Evolutionary conservation across 371 early-diverging fungal species (phyloP), one percentile per base, ranked within the genome.

Genomic region (Rhizomucor pusillus): DNA sequence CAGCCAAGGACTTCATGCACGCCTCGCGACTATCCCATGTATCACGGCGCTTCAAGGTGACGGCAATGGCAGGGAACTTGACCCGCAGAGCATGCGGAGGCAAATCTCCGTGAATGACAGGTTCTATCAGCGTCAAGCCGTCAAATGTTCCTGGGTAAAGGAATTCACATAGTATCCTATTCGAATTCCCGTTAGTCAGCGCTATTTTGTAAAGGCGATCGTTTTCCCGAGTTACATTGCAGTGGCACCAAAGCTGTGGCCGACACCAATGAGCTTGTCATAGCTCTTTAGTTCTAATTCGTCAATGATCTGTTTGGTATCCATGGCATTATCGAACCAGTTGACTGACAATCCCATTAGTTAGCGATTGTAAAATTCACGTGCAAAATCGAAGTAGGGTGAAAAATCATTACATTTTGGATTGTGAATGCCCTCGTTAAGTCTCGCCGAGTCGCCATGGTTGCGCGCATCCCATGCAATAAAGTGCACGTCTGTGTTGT

Each of bases 161-260:
- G 35, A 54, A 66, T 48, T 75, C 73, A 9, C 50, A 51, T n/a
- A 75, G 19, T 5, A 75, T 47, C 62, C 70, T 72, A 41, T 10
- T 4, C 14, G 41, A 41, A 5, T 29, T 29, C 29, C 29, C 7
- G 3, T 29, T 29, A 29, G 29, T 29, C 29, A 29, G 29, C n/a
- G n/a, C 29, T 7, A 29, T 7, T 29, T 29, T n/a, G n/a, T n/a
- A n/a, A n/a, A n/a, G n/a, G n/a, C n/a, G n/a, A n/a, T n/a, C n/a
- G n/a, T n/a, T n/a, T 29, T 29, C 5, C 29, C 29, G 5, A 29
- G 29, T 23, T 60, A 75, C 75, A 71, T 75, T n/a, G 66, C 49
- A n/a, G 70, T 67, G 12, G 63, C 76, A 20, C 77, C 73, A 54
- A 73, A 66, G 39, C 71, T 69, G 43, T 77, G 77, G 2, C 77